Evolutionary conservation across 805 yeast species (phyloP).

Genomic region (Millerozyma acaciae): DNA sequence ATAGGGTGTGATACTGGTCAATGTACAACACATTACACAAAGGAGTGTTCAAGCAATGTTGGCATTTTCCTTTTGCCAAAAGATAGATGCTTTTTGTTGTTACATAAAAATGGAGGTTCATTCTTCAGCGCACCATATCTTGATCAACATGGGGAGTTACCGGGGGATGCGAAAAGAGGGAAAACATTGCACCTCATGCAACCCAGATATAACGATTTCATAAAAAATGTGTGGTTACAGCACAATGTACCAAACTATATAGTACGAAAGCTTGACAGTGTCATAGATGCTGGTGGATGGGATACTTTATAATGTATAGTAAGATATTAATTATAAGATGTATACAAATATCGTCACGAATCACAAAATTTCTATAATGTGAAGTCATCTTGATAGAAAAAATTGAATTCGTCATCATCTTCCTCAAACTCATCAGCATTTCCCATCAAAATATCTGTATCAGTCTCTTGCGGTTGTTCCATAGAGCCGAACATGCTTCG

Average conservation of each 20-base stretch:
- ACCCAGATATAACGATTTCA: slow-evolving; percentile 61
- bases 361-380: slow-evolving; percentile 1
- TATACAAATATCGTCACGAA: not conserved
- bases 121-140: slow-evolving; percentile 80
- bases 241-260: slow-evolving; percentile 75
- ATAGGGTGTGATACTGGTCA: slow-evolving; percentile 62
- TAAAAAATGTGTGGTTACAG: slow-evolving; percentile 67
- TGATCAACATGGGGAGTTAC: slow-evolving; percentile 82
- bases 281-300: slow-evolving; percentile 93
- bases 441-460: slow-evolving; percentile 14
- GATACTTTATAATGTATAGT: slow-evolving; percentile 54
- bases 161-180: slow-evolving; percentile 66
- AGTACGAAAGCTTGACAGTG: slow-evolving; percentile 75
- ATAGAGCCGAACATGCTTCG: slow-evolving; percentile 26
- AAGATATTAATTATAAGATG: not conserved
- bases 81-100: slow-evolving; percentile 56
- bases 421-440: slow-evolving; percentile 17
- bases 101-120: slow-evolving; percentile 77
- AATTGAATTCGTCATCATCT: slow-evolving; percentile 9
- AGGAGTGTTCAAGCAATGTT: slow-evolving; percentile 59
- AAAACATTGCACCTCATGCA: slow-evolving; percentile 66
- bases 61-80: slow-evolving; percentile 76
- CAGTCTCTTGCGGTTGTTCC: slow-evolving; percentile 8
- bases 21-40: slow-evolving; percentile 66
- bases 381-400: slow-evolving; percentile 5